phyloP scores from a whole-genome alignment of 1,139 yeast species.

The Geotrichum carabidarum region DNA sequence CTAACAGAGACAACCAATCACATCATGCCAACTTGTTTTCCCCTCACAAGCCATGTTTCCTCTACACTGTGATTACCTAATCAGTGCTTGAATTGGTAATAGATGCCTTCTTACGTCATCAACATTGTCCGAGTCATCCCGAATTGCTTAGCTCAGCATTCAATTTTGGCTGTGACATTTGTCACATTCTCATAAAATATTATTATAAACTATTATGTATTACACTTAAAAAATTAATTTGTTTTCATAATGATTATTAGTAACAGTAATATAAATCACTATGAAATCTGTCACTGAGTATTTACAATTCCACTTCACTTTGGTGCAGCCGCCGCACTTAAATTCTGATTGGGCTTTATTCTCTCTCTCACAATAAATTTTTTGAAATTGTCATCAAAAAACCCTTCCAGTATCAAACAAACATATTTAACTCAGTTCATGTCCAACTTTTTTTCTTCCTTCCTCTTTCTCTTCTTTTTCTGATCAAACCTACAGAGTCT shows the following conservation, averaged over 20 bases:
- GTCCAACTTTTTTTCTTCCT: background rate
- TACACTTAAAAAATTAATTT: background rate
- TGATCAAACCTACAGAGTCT: too few relatives aligned
- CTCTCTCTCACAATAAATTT: background rate
- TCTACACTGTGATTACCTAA: background rate
- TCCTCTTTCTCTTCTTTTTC: background rate
- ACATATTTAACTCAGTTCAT: constrained; percentile 1
- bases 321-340: background rate
- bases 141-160: background rate
- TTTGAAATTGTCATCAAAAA: background rate
- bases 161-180: background rate
- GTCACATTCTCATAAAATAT: background rate
- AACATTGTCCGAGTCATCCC: background rate
- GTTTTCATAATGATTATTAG: background rate
- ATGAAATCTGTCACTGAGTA: background rate
- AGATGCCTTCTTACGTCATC: background rate
- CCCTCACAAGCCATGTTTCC: background rate
- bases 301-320: too few relatives aligned
- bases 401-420: background rate
- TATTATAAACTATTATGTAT: background rate
- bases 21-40: background rate
- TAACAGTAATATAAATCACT: background rate
- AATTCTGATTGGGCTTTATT: background rate
- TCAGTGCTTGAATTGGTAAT: constrained; percentile 7
- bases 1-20: background rate